A percentile compares a stretch with the other conserved stretches of the same genome.
These are phyloP conservation scores for Pseudophaeomoniella oleicola DNA, from an alignment of 2,329 filamentous ascomycete species.

Conservation along the genomic window DNA sequence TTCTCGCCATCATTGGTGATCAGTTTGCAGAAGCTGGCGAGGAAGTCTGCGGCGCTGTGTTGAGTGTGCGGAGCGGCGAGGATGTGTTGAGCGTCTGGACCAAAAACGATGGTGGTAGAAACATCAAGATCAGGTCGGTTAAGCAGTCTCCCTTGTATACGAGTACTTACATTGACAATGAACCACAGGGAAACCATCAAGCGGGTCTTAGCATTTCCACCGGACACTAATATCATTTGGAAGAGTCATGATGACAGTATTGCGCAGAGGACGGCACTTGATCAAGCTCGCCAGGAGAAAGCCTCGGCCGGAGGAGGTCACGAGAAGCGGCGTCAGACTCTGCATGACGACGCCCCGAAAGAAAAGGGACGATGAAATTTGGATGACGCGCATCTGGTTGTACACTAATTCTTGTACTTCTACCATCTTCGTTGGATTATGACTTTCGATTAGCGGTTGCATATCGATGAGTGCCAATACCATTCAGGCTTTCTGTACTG, in stretches of 20 bases:
- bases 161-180: conserved; percentile 13
- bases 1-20: conserved; percentile 82
- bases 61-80: conserved; percentile 89
- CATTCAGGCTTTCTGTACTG: too few relatives aligned
- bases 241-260: conserved; percentile 96
- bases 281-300: conserved; percentile 84
- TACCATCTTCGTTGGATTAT: too few relatives aligned
- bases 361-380: conserved; percentile 24
- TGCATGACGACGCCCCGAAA: conserved; percentile 26
- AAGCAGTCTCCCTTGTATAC: not conserved
- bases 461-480: too few relatives aligned
- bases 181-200: conserved; percentile 74
- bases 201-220: conserved; percentile 69
- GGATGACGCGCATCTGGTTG: not conserved
- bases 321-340: conserved; percentile 26
- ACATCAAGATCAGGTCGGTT: conserved; percentile 85
- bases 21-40: conserved; percentile 87
- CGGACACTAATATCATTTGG: conserved; percentile 84
- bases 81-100: conserved; percentile 98
- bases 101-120: conserved; percentile 77
- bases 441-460: too few relatives aligned
- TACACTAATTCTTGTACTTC: not conserved
- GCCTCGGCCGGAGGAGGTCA: conserved; percentile 18
- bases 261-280: conserved; percentile 75
- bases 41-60: conserved; percentile 85